Conservation (phyloP, 805 yeast genomes). For the Suhomyces kilbournensis region DNA sequence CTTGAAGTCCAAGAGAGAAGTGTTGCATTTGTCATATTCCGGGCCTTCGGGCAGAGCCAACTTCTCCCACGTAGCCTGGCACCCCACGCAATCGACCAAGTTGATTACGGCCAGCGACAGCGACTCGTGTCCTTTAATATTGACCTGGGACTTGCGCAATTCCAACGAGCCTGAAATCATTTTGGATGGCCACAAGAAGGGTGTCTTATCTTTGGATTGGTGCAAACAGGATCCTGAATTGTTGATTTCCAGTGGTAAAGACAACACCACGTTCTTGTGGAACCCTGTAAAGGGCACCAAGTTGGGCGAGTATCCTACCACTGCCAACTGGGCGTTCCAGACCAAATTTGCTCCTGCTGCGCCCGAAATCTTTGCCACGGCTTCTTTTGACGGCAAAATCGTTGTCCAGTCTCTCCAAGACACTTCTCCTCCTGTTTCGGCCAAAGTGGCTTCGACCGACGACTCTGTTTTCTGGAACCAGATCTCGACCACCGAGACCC, state of each 20-base stretch:
- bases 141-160: slow-evolving; percentile 93
- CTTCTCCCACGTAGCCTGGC: slow-evolving; percentile 88
- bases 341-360: slow-evolving; percentile 81
- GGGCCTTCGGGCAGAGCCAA: slow-evolving; percentile 59
- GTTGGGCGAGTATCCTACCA: slow-evolving; percentile 84
- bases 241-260: slow-evolving; percentile 88
- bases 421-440: slow-evolving; percentile 56
- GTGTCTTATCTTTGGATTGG: slow-evolving; percentile 92
- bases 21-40: slow-evolving; percentile 74
- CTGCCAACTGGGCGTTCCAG: slow-evolving; percentile 92
- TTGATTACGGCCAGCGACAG: slow-evolving; percentile 84
- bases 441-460: slow-evolving; percentile 40
- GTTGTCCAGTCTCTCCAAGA: slow-evolving; percentile 85
- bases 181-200: slow-evolving; percentile 79
- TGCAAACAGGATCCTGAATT: slow-evolving; percentile 76
- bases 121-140: slow-evolving; percentile 74
- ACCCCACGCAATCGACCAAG: slow-evolving; percentile 82
- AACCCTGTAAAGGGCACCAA: slow-evolving; percentile 73
- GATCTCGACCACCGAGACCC: slow-evolving; percentile 63
- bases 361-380: slow-evolving; percentile 87
- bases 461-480: slow-evolving; percentile 88
- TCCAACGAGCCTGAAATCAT: slow-evolving; percentile 83
- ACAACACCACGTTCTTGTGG: slow-evolving; percentile 86
- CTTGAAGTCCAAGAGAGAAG: slow-evolving; percentile 81
- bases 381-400: slow-evolving; percentile 83